Conservation (phyloP, 78 protist species). For the Polysphondylium violaceum region DNA sequence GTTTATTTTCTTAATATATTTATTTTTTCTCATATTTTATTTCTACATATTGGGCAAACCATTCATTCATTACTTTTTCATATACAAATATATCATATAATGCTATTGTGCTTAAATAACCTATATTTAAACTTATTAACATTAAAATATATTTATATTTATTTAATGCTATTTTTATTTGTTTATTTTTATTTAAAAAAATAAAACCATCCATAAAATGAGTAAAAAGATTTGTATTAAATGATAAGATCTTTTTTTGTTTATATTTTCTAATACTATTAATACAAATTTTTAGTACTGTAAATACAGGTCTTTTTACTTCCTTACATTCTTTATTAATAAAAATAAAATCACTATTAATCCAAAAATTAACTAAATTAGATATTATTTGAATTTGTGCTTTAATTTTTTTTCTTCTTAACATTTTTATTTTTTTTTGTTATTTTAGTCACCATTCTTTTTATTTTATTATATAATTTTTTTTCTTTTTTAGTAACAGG, state of each 20-base stretch:
- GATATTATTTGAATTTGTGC: background rate
- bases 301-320: background rate
- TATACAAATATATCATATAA: slow-evolving; percentile 7
- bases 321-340: background rate
- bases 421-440: background rate
- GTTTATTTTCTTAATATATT: background rate
- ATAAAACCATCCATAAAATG: background rate
- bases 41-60: background rate
- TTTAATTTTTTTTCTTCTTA: slow-evolving; percentile 2
- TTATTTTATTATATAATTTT: background rate
- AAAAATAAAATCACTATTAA: background rate
- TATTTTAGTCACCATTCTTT: background rate
- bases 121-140: background rate
- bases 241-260: background rate
- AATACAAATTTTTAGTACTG: background rate
- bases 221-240: background rate
- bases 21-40: background rate
- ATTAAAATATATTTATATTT: background rate
- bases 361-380: too few species aligned
- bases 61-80: background rate
- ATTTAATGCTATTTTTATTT: background rate
- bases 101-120: background rate
- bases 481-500: background rate
- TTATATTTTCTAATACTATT: background rate
- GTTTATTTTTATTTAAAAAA: background rate